Base-by-base conservation (phyloP, 257 asterid species). In the Henckelia pumila region DNA sequence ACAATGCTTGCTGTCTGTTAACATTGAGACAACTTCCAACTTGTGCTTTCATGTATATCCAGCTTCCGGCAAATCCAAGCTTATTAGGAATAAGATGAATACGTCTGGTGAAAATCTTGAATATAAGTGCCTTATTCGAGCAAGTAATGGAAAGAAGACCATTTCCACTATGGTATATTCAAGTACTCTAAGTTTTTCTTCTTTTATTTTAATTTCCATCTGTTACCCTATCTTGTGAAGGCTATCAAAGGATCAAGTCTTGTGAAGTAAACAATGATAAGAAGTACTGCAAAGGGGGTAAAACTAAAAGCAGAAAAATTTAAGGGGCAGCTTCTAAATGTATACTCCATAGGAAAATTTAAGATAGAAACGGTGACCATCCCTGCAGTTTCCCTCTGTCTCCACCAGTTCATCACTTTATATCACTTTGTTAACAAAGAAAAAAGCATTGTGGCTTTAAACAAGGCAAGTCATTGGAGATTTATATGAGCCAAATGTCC, bases 51-150 rank as follows among this genome's bases (percentile, higher is more conserved):
- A 56, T 59, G 49, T 71, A 19, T 61, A 28, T 73, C 56, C 76
- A 89, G 95, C 96, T 61, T 89, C 96, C 35, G 96, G 87, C 78
- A 86, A 83, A 81, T 85, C 96, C 49, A 89, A 89, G 85, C 82
- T 60, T 63, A 69, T 85, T 55, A 78, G 82, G 80, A 83, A 89
- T 76, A 89, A 83, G 80, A 78, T 89, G 92, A 83, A 71, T 71
- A 63, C 89, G 7, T 79, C 85, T 70, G 95, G 96, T 28, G 87
- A 84, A 68, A 84, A 78, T 70, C 69, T 86, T 52, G 95, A 89
- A 79, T 83, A 58, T 73, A 86, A 74, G 76, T 86, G 96, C 83
- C 95, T 89, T 25, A 66, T 89, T 76, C 88, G 96, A 77, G 96
- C 96, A 73, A 89, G 95, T 3, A 95, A 85, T 58, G 96, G 96